Evolutionary conservation across 179 eudicot species (phyloP), one percentile per base, ranked within the genome.

Genomic region (Patellifolia procumbens): DNA sequence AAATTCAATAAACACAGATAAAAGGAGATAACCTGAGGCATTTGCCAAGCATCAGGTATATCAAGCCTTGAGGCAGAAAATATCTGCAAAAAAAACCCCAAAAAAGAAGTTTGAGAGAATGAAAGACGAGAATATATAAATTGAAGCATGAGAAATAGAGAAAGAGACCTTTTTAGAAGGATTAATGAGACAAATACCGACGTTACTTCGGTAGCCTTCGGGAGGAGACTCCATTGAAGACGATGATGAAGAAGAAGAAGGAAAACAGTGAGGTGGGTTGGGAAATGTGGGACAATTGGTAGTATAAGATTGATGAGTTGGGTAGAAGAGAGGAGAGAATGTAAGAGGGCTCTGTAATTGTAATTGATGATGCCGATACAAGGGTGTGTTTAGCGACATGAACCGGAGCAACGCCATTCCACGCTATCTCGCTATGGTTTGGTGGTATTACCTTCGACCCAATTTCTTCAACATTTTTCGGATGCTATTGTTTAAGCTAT

Each of bases 1-100:
- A 39, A 39, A 6, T 7, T 1, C 7, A 53, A 53, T 53, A 53
- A 53, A 53, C 9, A n/a, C n/a, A n/a, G n/a, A n/a, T n/a, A n/a
- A n/a, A n/a, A n/a, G n/a, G n/a, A n/a, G n/a, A n/a, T n/a, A n/a
- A 91, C 98, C 95, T 90, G 97, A 31, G 98, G 98, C 97, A 93
- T 93, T 78, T 93, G 98, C 98, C 97, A 93, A 62, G 92, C 31
- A 63, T 86, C 92, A 12, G 97, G 96, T 55, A 93, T 80, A 79
- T 92, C 98, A 42, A 92, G 93, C 83, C 98, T 89, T 29, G 98
- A 90, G 35, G 98, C 98, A 69, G 92, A 86, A 82, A 93, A 93
- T 80, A 93, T 83, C 98, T 93, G 80, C 56, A 16, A 52, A 28
- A 62, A 13, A 24, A 29, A 53, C 6, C 20, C 19, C 12, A 28